Percentiles rank a stretch among this genome's conserved stretches.
These are phyloP conservation scores for Colletotrichum echinochloae DNA, from an alignment of 2,329 filamentous ascomycete genomes.

Conservation along the genomic window DNA sequence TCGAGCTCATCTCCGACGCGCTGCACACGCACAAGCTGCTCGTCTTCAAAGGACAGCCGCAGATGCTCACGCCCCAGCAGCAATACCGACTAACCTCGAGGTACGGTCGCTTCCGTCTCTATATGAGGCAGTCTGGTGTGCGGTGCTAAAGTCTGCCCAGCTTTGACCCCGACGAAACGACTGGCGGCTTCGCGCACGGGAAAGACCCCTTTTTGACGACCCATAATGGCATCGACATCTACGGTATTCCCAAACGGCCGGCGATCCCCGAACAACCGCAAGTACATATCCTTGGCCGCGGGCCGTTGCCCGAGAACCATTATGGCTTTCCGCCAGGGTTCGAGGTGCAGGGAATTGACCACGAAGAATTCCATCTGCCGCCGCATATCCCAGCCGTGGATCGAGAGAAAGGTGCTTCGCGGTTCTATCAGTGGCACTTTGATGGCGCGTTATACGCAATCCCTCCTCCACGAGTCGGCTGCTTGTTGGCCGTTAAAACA, in stretches of 20 bases:
- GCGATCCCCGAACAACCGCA: constrained; percentile 53
- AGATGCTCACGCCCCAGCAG: constrained; percentile 54
- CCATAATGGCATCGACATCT: constrained; percentile 46
- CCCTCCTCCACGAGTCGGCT: constrained; percentile 57
- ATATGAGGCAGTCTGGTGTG: constrained; percentile 48
- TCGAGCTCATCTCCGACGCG: constrained; percentile 52
- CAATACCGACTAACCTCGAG: constrained; percentile 52
- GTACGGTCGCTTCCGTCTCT: constrained; percentile 9
- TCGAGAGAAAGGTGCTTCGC: constrained; percentile 53
- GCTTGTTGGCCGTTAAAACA: constrained; percentile 53
- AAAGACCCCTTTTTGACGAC: constrained; percentile 50
- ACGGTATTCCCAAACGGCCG: constrained; percentile 57
- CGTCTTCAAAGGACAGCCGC: constrained; percentile 56
- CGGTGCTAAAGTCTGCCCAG: constrained; percentile 39
- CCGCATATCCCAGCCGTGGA: constrained; percentile 51
- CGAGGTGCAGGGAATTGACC: constrained; percentile 54
- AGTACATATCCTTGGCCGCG: constrained; percentile 53
- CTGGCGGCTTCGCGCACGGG: constrained; percentile 53
- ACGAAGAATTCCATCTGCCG: constrained; percentile 54
- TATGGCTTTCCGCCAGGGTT: constrained; percentile 55
- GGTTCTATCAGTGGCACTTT: constrained; percentile 62
- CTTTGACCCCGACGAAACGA: constrained; percentile 42
- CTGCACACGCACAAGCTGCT: constrained; percentile 60
- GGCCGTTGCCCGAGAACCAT: constrained; percentile 53
- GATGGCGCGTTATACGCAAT: constrained; percentile 58